Base-by-base conservation (phyloP, 768 basidiomycete species). In the Jaapia argillacea region DNA sequence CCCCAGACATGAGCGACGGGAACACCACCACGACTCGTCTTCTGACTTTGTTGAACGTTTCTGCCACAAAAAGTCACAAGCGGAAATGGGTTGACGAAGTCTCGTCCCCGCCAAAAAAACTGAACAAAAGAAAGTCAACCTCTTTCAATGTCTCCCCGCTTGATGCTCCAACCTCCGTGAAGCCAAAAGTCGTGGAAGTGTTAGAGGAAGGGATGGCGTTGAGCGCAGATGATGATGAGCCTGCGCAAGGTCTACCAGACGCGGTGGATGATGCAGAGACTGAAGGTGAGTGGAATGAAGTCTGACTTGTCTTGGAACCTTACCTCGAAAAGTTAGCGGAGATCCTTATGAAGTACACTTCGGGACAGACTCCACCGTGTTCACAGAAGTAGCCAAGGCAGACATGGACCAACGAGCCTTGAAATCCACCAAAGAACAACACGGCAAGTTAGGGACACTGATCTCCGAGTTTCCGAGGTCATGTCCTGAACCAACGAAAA, bases 21-120 rank as follows among this genome's bases (percentile, higher is more conserved):
- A 79, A 76, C 42, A 61, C 70, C 3, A 76, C 81, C 6, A 87
- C 79, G 1, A 89, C 87, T 36, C 80, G 79, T 40, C 76, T 96
- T 1, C 62, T 96, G 23, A 94, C 92, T 0, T 75, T 96, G 1
- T 70, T 96, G 4, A 97, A 96, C 57, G 85, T 92, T 3, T 89
- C 88, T 25, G 86, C 88, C 0, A 77, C 81, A 3, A 90, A 81
- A 55, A 33, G 23, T 3, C 66, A 67, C 23, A 88, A 83, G 54
- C 64, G 75, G 21, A 77, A 74, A 53, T 58, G 64, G 40, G 23
- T 48, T 0, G 53, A 51, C 18, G 60, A 60, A 16, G 69, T 71
- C 24, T 65, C 66, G 46, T 59, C 68, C 0, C 65, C 70, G 14
- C 44, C 68, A 1, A 67, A 69, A 53, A 89, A 88, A 56, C 68